Conservation (phyloP, 2,329 filamentous ascomycete species). For the Fusarium pseudoanthophilum region DNA sequence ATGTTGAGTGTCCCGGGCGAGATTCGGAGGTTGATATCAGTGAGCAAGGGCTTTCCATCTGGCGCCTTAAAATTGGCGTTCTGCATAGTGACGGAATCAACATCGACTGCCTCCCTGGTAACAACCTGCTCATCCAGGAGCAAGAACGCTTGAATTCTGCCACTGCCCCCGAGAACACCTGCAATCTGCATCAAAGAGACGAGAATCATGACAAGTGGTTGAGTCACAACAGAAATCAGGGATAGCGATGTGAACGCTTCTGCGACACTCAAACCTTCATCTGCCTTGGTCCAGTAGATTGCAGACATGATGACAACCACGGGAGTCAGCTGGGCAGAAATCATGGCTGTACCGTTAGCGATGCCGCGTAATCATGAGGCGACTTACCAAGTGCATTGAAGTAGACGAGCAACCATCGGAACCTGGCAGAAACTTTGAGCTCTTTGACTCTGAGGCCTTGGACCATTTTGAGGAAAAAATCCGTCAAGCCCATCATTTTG, state of each 20-base stretch:
- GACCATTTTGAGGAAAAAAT: slow-evolving; percentile 47
- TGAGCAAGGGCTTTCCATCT: slow-evolving; percentile 36
- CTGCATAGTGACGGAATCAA: not conserved
- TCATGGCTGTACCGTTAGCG: slow-evolving; percentile 32
- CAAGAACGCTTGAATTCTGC: slow-evolving; percentile 49
- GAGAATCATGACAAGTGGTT: slow-evolving; percentile 49
- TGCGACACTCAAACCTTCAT: slow-evolving; percentile 46
- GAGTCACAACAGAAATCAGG: slow-evolving; percentile 48
- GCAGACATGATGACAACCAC: slow-evolving; percentile 49
- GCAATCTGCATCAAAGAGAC: slow-evolving; percentile 49
- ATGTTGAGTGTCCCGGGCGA: slow-evolving; percentile 45
- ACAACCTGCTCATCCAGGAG: slow-evolving; percentile 37
- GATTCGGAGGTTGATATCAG: slow-evolving; percentile 41
- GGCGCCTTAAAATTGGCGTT: slow-evolving; percentile 30
- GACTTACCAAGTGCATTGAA: slow-evolving; percentile 46
- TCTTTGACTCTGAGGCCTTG: slow-evolving; percentile 52
- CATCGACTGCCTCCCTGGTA: not conserved
- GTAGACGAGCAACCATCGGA: slow-evolving; percentile 50
- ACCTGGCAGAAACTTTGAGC: slow-evolving; percentile 52
- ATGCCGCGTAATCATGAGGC: accelerated
- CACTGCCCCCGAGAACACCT: slow-evolving; percentile 48
- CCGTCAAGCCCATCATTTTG: slow-evolving; percentile 57
- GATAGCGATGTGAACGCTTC: slow-evolving; percentile 52
- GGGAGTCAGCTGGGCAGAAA: slow-evolving; percentile 47
- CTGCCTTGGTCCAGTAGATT: slow-evolving; percentile 48